A percentile compares a stretch with the other conserved stretches of the same genome.
Conservation (phyloP, 257 asterid genomes). For the Ocimum tenuiflorum region DNA sequence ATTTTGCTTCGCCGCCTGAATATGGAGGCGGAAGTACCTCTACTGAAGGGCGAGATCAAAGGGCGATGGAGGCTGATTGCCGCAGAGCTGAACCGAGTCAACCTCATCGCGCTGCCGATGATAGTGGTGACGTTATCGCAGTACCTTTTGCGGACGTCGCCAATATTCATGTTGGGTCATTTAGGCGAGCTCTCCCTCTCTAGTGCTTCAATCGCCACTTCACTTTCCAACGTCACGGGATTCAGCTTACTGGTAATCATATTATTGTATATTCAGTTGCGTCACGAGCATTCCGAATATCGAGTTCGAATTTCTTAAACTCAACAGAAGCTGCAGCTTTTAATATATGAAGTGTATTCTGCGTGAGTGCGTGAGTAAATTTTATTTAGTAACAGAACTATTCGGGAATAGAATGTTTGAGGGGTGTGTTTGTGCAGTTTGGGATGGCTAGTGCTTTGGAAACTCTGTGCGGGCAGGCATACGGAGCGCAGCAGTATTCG, state of each 20-base stretch:
- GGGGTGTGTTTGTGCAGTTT: slow-evolving; percentile 14
- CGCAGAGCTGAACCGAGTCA: slow-evolving; percentile 46
- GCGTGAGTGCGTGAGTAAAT: too few species aligned
- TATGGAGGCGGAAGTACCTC: slow-evolving; percentile 28
- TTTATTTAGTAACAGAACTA: too few species aligned
- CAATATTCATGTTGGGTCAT: slow-evolving; percentile 66
- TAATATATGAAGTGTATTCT: too few species aligned
- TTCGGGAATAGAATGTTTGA: too few species aligned
- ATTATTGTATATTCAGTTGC: background rate
- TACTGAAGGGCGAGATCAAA: slow-evolving; percentile 16
- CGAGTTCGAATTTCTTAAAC: too few species aligned
- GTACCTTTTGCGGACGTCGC: slow-evolving; percentile 41
- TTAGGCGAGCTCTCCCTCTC: slow-evolving; percentile 51
- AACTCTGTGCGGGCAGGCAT: slow-evolving; percentile 42
- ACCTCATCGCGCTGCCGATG: slow-evolving; percentile 59
- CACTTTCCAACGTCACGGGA: slow-evolving; percentile 50
- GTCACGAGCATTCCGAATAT: background rate
- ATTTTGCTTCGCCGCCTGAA: background rate
- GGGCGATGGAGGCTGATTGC: slow-evolving; percentile 18
- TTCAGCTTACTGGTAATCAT: slow-evolving; percentile 49
- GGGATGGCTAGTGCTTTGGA: slow-evolving; percentile 48
- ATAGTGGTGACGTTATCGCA: slow-evolving; percentile 50
- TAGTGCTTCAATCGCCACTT: slow-evolving; percentile 57
- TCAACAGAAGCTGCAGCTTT: too few species aligned
- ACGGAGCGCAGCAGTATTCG: slow-evolving; percentile 28